Evolutionary conservation across 305 asterid genomes (phyloP).

Genomic region (Fraxinus nigra): DNA sequence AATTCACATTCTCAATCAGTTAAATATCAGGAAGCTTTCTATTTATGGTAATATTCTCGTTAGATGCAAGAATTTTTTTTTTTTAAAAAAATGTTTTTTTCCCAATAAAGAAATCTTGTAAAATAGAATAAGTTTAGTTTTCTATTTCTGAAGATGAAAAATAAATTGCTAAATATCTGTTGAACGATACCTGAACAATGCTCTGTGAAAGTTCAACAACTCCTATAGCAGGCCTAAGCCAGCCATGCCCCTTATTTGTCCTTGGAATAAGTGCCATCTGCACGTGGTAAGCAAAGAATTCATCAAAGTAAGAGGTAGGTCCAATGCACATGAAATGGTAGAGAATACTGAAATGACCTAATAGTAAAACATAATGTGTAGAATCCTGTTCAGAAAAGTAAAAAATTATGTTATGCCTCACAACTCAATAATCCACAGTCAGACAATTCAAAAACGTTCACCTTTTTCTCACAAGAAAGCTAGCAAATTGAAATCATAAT

Average conservation of each 20-base stretch:
- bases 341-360: background rate
- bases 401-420: background rate
- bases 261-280: conserved; percentile 91
- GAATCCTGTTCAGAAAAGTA: background rate
- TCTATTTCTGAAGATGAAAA: background rate
- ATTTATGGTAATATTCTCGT: conserved; percentile 1
- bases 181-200: conserved; percentile 64
- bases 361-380: background rate
- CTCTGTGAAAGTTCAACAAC: conserved; percentile 84
- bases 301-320: conserved; percentile 21
- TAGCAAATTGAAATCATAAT: background rate
- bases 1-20: conserved; percentile 18
- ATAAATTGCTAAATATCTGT: conserved; percentile 1
- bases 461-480: background rate
- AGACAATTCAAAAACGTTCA: background rate
- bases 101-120: background rate
- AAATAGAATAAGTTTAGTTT: conserved; percentile 7
- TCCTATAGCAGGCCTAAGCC: conserved; percentile 90
- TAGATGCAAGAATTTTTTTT: background rate
- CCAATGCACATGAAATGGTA: conserved; percentile 10
- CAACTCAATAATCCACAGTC: background rate
- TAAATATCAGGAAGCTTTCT: conserved; percentile 6
- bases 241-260: conserved; percentile 81
- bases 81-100: background rate
- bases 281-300: conserved; percentile 7